phyloP scores from a whole-genome alignment of 2,329 filamentous ascomycete genomes.

The Plenodomus lindquistii region DNA sequence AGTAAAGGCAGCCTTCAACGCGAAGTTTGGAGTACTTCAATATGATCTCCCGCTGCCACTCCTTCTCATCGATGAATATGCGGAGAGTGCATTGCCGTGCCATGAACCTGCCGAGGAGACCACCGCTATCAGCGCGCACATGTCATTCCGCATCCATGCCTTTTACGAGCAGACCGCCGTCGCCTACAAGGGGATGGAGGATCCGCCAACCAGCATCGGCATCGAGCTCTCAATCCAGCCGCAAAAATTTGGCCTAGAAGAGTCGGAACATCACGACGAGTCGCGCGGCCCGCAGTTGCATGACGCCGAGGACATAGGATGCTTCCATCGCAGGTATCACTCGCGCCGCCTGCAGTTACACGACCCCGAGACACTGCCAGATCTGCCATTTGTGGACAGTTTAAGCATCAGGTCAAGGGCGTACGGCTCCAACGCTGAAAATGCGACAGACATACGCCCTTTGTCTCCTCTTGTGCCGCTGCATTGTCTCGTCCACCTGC shows the following conservation, averaged over 20 bases:
- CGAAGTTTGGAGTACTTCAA: constrained; percentile 8
- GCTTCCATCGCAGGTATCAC: too few species aligned
- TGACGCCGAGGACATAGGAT: too few species aligned
- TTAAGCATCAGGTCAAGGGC: too few species aligned
- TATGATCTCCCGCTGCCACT: constrained; percentile 15
- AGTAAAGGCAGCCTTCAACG: constrained; percentile 12
- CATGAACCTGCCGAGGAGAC: constrained; percentile 15
- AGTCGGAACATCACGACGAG: constrained; percentile 10
- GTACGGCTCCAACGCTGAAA: too few species aligned
- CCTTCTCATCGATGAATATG: constrained; percentile 10
- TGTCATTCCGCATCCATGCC: constrained; percentile 11
- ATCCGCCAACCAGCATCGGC: constrained; percentile 11
- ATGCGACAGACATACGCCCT: too few species aligned
- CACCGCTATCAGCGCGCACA: constrained; percentile 9
- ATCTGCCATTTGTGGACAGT: too few species aligned
- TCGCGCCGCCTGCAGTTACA: too few species aligned
- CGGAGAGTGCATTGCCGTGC: constrained; percentile 6
- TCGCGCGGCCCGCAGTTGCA: constrained; percentile 13
- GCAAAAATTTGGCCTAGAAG: constrained; percentile 9
- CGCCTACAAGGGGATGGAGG: constrained; percentile 2
- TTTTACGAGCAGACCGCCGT: constrained; percentile 9
- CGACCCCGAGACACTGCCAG: too few species aligned
- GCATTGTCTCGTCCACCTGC: too few species aligned
- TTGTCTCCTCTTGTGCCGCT: too few species aligned
- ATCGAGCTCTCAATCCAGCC: constrained; percentile 8